Conservation (phyloP, 768 basidiomycete species). For the Russula olivacea region DNA sequence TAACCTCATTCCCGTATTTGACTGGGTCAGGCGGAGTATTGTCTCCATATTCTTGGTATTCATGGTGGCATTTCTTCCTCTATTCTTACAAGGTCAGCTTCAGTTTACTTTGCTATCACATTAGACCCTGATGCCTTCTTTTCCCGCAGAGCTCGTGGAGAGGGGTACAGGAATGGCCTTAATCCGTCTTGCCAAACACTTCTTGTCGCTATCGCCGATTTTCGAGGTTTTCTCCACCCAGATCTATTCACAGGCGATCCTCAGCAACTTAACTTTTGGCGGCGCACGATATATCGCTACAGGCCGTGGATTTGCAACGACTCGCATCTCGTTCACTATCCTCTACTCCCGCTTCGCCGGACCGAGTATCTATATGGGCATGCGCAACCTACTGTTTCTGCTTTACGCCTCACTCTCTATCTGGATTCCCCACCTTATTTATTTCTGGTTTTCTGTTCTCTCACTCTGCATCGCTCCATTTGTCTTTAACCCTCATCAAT, state of each 20-base stretch:
- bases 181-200: constrained; percentile 92
- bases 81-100: constrained; percentile 85
- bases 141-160: constrained; percentile 76
- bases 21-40: constrained; percentile 97
- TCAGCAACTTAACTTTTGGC: constrained; percentile 95
- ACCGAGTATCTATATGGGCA: constrained; percentile 98
- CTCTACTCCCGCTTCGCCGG: constrained; percentile 98
- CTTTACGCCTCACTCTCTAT: constrained; percentile 88
- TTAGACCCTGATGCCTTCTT: constrained; percentile 1
- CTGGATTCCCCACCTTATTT: constrained; percentile 92
- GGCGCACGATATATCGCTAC: constrained; percentile 99
- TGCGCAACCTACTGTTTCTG: constrained; percentile 86
- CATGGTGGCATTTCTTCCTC: constrained; percentile 93
- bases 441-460: constrained; percentile 97
- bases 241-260: constrained; percentile 94
- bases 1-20: constrained; percentile 92
- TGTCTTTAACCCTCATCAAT: constrained; percentile 99
- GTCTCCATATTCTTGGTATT: constrained; percentile 98
- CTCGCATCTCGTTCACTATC: constrained; percentile 91
- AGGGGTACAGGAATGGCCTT: constrained; percentile 93
- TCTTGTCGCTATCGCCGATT: constrained; percentile 91
- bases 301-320: constrained; percentile 97
- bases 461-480: constrained; percentile 96
- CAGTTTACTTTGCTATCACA: constrained; percentile 1
- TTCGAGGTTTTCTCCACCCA: constrained; percentile 99